Percentiles rank a stretch among this genome's conserved stretches.
phyloP scores from a whole-genome alignment of 352 stramenopile genomes.

The Phytophthora sansomeana region DNA sequence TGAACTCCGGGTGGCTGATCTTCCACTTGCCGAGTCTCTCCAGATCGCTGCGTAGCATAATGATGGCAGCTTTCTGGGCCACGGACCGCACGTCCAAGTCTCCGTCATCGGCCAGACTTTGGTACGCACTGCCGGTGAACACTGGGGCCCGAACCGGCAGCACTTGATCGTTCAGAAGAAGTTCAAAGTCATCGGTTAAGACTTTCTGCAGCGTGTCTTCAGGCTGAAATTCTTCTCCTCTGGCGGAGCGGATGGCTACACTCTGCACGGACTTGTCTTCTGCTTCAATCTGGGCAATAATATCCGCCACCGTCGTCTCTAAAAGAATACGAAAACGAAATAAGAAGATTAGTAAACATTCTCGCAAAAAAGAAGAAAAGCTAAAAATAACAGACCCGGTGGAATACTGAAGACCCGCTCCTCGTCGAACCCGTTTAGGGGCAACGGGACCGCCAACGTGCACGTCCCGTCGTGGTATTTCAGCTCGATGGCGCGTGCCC shows the following conservation, averaged over 20 bases:
- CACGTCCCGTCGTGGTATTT: conserved; percentile 84
- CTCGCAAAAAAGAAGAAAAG: neutral
- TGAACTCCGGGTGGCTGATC: conserved; percentile 74
- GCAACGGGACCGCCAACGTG: conserved; percentile 76
- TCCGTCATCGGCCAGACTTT: conserved; percentile 73
- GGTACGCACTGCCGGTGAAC: conserved; percentile 78
- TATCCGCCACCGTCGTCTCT: conserved; percentile 81
- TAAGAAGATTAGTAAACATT: conserved; percentile 2
- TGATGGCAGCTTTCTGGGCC: conserved; percentile 82
- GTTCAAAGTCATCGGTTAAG: conserved; percentile 84
- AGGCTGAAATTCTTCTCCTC: conserved; percentile 65
- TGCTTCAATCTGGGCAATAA: conserved; percentile 78
- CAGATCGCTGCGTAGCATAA: conserved; percentile 75
- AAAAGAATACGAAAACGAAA: conserved; percentile 5
- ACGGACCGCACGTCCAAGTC: conserved; percentile 84
- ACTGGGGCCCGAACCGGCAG: conserved; percentile 75
- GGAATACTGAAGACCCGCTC: conserved; percentile 83
- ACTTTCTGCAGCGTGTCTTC: conserved; percentile 74
- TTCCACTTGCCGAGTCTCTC: conserved; percentile 85
- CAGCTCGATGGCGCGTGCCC: conserved; percentile 67
- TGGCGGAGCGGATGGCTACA: conserved; percentile 69
- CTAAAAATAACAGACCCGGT: conserved; percentile 47
- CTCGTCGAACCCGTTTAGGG: conserved; percentile 82
- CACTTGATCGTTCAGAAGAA: conserved; percentile 83
- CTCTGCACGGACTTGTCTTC: conserved; percentile 79